Base-by-base conservation (phyloP, 257 asterid genomes). In the Gentiana macrophylla region DNA sequence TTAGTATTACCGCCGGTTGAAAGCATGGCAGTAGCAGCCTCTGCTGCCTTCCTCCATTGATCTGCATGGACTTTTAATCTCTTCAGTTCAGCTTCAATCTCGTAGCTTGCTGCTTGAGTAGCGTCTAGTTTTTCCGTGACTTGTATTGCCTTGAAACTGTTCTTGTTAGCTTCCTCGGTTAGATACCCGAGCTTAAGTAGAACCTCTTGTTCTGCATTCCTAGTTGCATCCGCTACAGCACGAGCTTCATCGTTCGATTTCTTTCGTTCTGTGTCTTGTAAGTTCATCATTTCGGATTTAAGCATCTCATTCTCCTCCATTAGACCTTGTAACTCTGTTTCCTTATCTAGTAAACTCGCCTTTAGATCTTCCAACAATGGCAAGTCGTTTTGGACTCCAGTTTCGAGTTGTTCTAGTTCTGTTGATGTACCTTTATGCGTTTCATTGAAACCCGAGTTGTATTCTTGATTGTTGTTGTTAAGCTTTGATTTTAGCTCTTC, bases 31-130 rank as follows among this genome's bases (percentile, higher is more conserved):
- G 94, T 80, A 47, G 98, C 97, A 0, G 92, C 93, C 74, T 87
- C 95, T 0, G 98, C 97, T 7, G 98, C 97, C 67, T 92, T 92
- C 67, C 97, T 83, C 97, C 97, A 92, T 61, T 92, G 98, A 66
- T 88, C 98, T 0, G 94, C 76, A 59, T 88, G 98, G 65, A 87
- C 94, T 61, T 83, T 92, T 68, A 92, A 58, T 64, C 79, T 80
- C 74, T 88, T 80, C 50, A 92, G 48, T 57, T 92, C 97, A 6
- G 80, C 80, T 69, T 92, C 98, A 82, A 87, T 70, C 56, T 88
- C 93, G 0, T 74, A 62, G 73, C 69, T 78, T 33, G 88, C 79
- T 12, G 80, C 79, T 67, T 81, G 98, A 24, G 92, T 86, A 47
- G 95, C 89, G 60, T 82, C 82, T 12, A 91, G 81, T 84, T 87